These are phyloP conservation scores for Fusarium udum DNA, from an alignment of 2,329 filamentous ascomycete genomes.

Conservation along the genomic window DNA sequence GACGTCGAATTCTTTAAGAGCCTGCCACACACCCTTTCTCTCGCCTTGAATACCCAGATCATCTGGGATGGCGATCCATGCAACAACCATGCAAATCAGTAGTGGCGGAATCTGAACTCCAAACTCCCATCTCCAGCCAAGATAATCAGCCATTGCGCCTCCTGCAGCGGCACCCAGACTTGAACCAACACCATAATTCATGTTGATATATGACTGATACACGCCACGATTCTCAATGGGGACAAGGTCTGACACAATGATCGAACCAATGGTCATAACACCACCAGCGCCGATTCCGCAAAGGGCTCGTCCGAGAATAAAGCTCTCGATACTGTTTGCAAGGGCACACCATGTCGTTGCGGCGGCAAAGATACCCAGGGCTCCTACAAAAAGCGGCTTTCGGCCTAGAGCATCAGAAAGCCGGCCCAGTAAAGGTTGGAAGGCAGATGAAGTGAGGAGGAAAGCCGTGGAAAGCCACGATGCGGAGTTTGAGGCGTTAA, in stretches of 20 bases:
- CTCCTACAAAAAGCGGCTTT: slow-evolving; percentile 71
- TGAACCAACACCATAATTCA: slow-evolving; percentile 68
- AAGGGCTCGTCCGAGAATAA: slow-evolving; percentile 75
- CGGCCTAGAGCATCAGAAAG: slow-evolving; percentile 79
- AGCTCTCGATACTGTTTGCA: slow-evolving; percentile 72
- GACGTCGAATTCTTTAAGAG: slow-evolving; percentile 66
- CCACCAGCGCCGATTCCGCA: slow-evolving; percentile 80
- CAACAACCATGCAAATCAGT: slow-evolving; percentile 56
- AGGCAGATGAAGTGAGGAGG: slow-evolving; percentile 77
- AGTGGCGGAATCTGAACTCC: slow-evolving; percentile 67
- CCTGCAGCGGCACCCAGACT: slow-evolving; percentile 74
- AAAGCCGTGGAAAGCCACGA: slow-evolving; percentile 87
- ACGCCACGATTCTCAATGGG: slow-evolving; percentile 74
- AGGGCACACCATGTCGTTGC: slow-evolving; percentile 76
- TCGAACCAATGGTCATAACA: slow-evolving; percentile 72
- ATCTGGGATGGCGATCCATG: slow-evolving; percentile 58
- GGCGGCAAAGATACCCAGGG: slow-evolving; percentile 68
- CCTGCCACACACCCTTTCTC: slow-evolving; percentile 56
- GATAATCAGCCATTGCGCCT: slow-evolving; percentile 72
- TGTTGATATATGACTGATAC: slow-evolving; percentile 77
- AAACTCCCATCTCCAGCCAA: slow-evolving; percentile 81
- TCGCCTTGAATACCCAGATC: slow-evolving; percentile 61
- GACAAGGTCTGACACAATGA: slow-evolving; percentile 78
- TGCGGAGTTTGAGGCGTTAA: slow-evolving; percentile 78
- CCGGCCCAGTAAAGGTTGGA: slow-evolving; percentile 78